Percentiles rank a stretch among this genome's conserved stretches.
phyloP scores from a whole-genome alignment of 2,329 filamentous ascomycete species.

The Periconia digitata region DNA sequence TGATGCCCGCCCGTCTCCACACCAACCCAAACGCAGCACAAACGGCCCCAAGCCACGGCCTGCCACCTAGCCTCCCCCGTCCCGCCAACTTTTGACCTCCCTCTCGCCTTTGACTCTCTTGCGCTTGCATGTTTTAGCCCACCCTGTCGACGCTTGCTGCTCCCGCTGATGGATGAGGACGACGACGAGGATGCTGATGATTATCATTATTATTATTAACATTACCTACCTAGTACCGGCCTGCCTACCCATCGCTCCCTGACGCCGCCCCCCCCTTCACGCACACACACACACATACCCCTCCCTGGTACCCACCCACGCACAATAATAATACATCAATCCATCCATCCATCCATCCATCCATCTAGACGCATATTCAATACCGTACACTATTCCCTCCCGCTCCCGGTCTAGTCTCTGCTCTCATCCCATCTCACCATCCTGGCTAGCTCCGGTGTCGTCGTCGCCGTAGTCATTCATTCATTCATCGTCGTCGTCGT shows the following conservation, averaged over 20 bases:
- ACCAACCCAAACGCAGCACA: neutral
- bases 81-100: too few relatives aligned
- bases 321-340: neutral
- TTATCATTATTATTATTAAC: neutral
- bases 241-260: neutral
- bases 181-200: too few relatives aligned
- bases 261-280: too few relatives aligned
- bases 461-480: conserved; percentile 8
- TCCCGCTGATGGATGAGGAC: too few relatives aligned
- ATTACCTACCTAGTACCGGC: too few relatives aligned
- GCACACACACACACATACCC: too few relatives aligned
- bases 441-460: conserved; percentile 5
- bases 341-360: too few relatives aligned
- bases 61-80: neutral
- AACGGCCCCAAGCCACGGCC: neutral
- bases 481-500: conserved; percentile 7
- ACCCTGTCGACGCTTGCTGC: neutral
- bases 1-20: neutral
- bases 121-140: neutral
- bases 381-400: neutral
- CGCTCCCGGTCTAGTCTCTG: conserved; percentile 6
- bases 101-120: too few relatives aligned
- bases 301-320: neutral
- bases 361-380: too few relatives aligned
- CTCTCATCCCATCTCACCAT: conserved; percentile 4